These are phyloP conservation scores for Acer saccharum DNA, from an alignment of 345 rosid genomes.

Conservation along the genomic window DNA sequence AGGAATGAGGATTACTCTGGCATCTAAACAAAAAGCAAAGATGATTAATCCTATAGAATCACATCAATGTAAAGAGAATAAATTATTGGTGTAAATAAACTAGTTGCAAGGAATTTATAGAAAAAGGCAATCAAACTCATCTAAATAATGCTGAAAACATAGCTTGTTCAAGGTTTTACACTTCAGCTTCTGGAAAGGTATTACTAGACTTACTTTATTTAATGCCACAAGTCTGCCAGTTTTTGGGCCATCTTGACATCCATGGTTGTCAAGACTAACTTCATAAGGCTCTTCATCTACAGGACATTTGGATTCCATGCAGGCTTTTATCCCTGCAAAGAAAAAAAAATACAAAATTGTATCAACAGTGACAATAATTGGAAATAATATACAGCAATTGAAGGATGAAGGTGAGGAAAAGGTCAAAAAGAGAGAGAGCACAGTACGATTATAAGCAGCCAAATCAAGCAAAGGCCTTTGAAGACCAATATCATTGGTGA, in stretches of 20 bases:
- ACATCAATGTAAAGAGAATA: not conserved
- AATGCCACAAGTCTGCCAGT: constrained; percentile 66
- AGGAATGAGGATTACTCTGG: not conserved
- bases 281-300: constrained; percentile 75
- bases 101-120: not conserved
- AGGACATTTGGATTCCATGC: constrained; percentile 51
- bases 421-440: not conserved
- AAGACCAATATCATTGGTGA: not conserved
- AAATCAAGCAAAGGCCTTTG: not conserved
- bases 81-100: not conserved
- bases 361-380: not conserved
- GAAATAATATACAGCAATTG: not conserved
- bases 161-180: not conserved
- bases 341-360: not conserved
- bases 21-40: not conserved
- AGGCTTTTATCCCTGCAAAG: constrained; percentile 77
- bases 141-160: not conserved
- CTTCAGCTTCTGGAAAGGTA: not conserved
- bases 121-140: not conserved
- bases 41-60: not conserved
- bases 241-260: constrained; percentile 67
- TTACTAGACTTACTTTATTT: constrained; percentile 44
- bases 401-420: not conserved
- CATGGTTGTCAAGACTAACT: constrained; percentile 70
- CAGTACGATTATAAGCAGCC: not conserved